phyloP scores from a whole-genome alignment of 495 filamentous ascomycete species.

The Oleoguttula mirabilis region DNA sequence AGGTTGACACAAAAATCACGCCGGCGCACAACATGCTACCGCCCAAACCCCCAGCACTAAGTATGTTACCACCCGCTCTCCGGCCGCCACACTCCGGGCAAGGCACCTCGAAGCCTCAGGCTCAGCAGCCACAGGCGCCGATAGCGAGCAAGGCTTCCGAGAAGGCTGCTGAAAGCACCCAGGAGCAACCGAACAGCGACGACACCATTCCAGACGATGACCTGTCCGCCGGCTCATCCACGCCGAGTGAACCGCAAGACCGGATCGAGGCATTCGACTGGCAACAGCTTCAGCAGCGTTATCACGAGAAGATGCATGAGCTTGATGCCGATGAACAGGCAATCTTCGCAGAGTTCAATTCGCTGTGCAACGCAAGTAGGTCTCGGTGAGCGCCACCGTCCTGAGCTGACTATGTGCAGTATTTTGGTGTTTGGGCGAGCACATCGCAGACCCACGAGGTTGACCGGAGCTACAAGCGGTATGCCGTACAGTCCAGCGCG shows the following conservation, averaged over 20 bases:
- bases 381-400: not conserved
- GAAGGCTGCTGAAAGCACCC: too few species aligned
- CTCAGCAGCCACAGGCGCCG: too few species aligned
- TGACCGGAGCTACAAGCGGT: constrained; percentile 21
- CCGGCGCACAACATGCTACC: not conserved
- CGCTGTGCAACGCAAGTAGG: constrained; percentile 12
- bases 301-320: constrained; percentile 17
- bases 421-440: constrained; percentile 16
- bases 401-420: constrained; percentile 7
- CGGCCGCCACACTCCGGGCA: not conserved
- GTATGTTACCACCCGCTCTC: not conserved
- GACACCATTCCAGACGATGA: not conserved
- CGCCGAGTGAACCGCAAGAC: constrained; percentile 7
- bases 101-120: not conserved
- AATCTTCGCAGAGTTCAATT: constrained; percentile 17
- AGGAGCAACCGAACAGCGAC: too few species aligned
- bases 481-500: not conserved
- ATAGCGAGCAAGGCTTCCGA: too few species aligned
- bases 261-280: constrained; percentile 19
- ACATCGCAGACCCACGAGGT: constrained; percentile 10
- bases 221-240: not conserved
- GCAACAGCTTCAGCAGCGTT: constrained; percentile 12
- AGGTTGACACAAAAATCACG: not conserved
- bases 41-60: not conserved
- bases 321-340: constrained; percentile 7